Evolutionary conservation across 352 stramenopile species (phyloP).

Genomic region (Globisporangium lucens): DNA sequence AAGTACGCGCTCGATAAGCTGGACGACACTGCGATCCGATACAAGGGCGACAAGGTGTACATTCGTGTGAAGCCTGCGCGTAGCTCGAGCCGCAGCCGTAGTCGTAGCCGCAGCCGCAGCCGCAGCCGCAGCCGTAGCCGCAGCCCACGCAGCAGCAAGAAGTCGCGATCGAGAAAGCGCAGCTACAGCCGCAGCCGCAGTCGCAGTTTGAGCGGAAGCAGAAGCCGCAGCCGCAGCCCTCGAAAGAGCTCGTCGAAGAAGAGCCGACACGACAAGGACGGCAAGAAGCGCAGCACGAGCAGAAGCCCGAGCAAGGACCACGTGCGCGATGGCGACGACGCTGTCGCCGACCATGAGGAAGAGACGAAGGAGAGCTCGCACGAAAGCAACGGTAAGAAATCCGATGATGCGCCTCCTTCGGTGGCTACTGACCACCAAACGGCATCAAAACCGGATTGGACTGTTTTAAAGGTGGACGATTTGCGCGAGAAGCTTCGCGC

Average conservation of each 20-base stretch:
- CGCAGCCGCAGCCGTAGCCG: too few relatives aligned
- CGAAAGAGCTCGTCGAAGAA: constrained; percentile 22
- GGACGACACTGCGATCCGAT: constrained; percentile 57
- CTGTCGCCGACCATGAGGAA: constrained; percentile 11
- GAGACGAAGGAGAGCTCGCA: constrained; percentile 18
- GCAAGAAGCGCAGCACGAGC: constrained; percentile 21
- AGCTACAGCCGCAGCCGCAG: constrained; percentile 28
- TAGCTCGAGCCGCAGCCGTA: constrained; percentile 30
- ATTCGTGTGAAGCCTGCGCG: constrained; percentile 45
- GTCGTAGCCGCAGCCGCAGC: constrained; percentile 28
- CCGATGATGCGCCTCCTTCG: constrained; percentile 17
- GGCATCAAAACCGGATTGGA: constrained; percentile 21
- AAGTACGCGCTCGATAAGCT: constrained; percentile 65
- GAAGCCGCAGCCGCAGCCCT: constrained; percentile 21
- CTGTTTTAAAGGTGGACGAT: constrained; percentile 23
- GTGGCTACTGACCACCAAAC: constrained; percentile 13
- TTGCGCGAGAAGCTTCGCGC: constrained; percentile 21
- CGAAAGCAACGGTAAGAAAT: constrained; percentile 21
- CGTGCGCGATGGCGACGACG: background rate
- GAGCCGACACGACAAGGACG: constrained; percentile 13
- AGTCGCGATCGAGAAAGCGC: constrained; percentile 21
- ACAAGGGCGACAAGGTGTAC: constrained; percentile 43
- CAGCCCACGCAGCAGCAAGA: constrained; percentile 30
- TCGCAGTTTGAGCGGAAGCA: constrained; percentile 33
- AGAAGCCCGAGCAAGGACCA: constrained; percentile 15